Evolutionary conservation across 176 grass and related monocot species (phyloP).

Genomic region (Ananas comosus): DNA sequence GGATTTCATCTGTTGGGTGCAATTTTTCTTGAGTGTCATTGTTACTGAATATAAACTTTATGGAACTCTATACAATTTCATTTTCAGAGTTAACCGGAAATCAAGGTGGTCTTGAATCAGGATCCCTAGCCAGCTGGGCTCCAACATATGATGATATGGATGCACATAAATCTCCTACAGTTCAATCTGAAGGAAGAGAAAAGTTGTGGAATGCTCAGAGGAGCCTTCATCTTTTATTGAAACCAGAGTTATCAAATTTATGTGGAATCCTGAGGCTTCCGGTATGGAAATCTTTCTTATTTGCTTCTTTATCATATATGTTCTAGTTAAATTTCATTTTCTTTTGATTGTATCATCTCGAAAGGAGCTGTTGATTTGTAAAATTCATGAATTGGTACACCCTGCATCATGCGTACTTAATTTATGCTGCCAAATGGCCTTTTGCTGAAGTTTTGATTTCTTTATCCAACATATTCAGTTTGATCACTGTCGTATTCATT

Average conservation of each 20-base stretch:
- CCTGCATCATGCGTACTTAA: background rate
- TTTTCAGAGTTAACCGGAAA: slow-evolving; percentile 2
- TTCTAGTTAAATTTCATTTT: slow-evolving; percentile 3
- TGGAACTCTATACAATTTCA: slow-evolving; percentile 2
- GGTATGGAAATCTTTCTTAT: slow-evolving; percentile 32
- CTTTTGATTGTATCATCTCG: background rate
- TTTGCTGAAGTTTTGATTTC: background rate
- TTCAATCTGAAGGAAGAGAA: slow-evolving; percentile 34
- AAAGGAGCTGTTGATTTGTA: too few relatives aligned
- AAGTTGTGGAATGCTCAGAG: slow-evolving; percentile 50
- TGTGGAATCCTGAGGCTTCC: slow-evolving; percentile 59
- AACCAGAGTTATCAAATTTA: slow-evolving; percentile 54
- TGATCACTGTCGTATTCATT: too few relatives aligned
- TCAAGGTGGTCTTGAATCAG: background rate
- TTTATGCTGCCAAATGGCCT: background rate
- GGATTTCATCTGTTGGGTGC: background rate
- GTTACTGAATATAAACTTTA: background rate
- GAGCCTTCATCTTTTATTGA: slow-evolving; percentile 51
- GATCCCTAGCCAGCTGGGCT: background rate
- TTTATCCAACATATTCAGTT: background rate
- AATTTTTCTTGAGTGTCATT: background rate
- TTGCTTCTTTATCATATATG: slow-evolving; percentile 11
- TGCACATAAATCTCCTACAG: slow-evolving; percentile 13
- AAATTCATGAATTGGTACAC: background rate
- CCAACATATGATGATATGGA: slow-evolving; percentile 13